These are phyloP conservation scores for Pistacia atlantica DNA, from an alignment of 345 rosid genomes.

Conservation along the genomic window DNA sequence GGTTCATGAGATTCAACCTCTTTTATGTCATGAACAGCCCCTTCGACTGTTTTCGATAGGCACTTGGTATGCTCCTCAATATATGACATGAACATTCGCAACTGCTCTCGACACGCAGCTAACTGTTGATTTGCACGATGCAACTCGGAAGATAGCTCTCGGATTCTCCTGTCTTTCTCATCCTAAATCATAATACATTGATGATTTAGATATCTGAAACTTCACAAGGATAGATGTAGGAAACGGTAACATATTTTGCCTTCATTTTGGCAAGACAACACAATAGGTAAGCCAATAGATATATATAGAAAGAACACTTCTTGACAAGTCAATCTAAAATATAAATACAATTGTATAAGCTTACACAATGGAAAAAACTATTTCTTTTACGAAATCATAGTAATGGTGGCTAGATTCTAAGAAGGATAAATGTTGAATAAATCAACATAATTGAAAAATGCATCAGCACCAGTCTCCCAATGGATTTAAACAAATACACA, in stretches of 20 bases:
- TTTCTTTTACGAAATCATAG: too few relatives aligned
- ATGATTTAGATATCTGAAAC: neutral
- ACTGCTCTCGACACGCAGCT: conserved; percentile 24
- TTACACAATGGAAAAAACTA: too few relatives aligned
- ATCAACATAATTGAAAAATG: neutral
- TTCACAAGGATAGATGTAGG: neutral
- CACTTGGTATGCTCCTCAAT: conserved; percentile 23
- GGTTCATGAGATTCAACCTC: conserved; percentile 18
- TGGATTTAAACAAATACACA: neutral
- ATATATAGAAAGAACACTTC: neutral
- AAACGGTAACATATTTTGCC: neutral
- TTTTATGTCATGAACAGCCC: conserved; percentile 21
- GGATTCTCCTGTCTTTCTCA: conserved; percentile 33
- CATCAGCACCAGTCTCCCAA: neutral
- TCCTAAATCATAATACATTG: conserved; percentile 21
- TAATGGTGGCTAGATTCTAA: neutral
- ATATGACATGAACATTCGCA: conserved; percentile 13
- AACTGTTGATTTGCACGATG: conserved; percentile 23
- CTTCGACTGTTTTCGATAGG: conserved; percentile 21
- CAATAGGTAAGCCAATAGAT: neutral
- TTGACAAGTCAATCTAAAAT: neutral
- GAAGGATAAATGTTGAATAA: neutral
- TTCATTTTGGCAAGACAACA: neutral
- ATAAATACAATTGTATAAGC: neutral
- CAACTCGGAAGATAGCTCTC: conserved; percentile 25